These are phyloP conservation scores for Opeltia flavorubescens DNA, from an alignment of 495 filamentous ascomycete genomes.

Conservation along the genomic window DNA sequence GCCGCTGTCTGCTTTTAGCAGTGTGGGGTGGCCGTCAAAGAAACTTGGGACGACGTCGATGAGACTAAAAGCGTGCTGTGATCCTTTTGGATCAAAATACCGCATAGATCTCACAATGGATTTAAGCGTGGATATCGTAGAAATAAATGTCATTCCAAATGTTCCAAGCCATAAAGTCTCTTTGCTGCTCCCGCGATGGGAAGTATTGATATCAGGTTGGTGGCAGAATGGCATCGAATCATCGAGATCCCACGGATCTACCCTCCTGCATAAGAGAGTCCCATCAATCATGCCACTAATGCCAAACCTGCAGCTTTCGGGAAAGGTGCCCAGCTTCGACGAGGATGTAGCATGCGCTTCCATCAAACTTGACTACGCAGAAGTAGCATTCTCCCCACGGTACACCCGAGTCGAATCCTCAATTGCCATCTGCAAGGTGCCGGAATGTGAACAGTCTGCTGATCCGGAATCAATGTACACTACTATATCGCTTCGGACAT, in stretches of 20 bases:
- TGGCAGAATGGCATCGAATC: not conserved
- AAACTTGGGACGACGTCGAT: not conserved
- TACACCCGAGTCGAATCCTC: no score
- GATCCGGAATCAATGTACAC: no score
- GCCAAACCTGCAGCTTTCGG: no score
- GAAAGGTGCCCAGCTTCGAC: no score
- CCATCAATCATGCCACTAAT: conserved; percentile 1
- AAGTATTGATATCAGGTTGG: not conserved
- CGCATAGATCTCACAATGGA: not conserved
- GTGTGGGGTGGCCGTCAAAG: not conserved
- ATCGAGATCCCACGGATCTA: conserved; percentile 1
- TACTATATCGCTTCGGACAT: no score
- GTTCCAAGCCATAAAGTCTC: not conserved
- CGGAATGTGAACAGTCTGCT: no score
- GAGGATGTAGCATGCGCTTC: no score
- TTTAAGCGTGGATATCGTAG: not conserved
- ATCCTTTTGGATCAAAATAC: no score
- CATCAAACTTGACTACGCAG: no score
- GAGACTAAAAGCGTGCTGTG: no score
- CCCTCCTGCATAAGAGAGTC: not conserved
- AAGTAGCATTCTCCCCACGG: no score
- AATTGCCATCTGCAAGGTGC: no score
- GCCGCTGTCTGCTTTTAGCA: not conserved
- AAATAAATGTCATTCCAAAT: not conserved
- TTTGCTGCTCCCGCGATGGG: not conserved